phyloP scores from a whole-genome alignment of 345 rosid genomes.

The Lenwebbia sp. region DNA sequence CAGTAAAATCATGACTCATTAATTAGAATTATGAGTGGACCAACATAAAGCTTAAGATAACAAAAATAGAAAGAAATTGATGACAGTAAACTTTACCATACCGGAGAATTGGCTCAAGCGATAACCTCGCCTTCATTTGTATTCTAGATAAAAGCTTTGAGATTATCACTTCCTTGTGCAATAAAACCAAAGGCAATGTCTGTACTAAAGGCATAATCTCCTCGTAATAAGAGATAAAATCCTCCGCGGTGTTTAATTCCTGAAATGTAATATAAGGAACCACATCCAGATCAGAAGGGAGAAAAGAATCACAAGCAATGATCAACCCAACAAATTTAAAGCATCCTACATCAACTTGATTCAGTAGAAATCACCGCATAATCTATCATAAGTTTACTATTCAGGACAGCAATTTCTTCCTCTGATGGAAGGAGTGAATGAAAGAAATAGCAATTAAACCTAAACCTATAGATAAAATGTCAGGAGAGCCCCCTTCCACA shows the following conservation, averaged over 20 bases:
- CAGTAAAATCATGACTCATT: neutral
- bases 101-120: constrained; percentile 88
- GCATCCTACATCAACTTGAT: neutral
- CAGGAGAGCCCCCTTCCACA: neutral
- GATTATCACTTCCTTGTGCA: constrained; percentile 63
- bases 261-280: neutral
- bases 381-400: neutral
- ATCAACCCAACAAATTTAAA: neutral
- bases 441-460: neutral
- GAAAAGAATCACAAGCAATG: neutral
- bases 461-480: neutral
- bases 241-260: constrained; percentile 91
- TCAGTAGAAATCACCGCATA: neutral
- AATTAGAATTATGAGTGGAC: neutral
- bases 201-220: constrained; percentile 68
- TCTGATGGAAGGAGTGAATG: neutral
- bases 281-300: neutral
- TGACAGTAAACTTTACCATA: constrained; percentile 8
- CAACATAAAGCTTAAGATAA: neutral
- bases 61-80: neutral
- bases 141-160: constrained; percentile 54
- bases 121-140: constrained; percentile 74
- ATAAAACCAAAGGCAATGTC: constrained; percentile 44
- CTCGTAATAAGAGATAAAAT: constrained; percentile 72
- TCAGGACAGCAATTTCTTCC: neutral